Base-by-base conservation (phyloP, 2,329 filamentous ascomycete genomes). In the Colletotrichum sp. region DNA sequence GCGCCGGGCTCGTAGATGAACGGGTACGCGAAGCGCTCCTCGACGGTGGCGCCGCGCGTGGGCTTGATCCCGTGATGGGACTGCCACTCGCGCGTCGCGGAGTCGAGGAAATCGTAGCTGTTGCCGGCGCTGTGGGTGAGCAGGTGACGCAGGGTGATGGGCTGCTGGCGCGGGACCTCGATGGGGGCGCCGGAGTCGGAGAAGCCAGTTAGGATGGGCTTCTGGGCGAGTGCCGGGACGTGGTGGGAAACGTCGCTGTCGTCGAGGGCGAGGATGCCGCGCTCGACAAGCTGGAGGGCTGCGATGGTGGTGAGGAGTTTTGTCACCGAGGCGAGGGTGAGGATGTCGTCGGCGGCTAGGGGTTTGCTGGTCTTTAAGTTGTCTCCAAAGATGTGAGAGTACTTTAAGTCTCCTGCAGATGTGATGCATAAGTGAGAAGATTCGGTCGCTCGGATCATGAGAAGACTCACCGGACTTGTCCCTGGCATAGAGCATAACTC, bases 281-380 rank as follows among this genome's bases (percentile, higher is more conserved):
- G 84, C 43, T 92, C 90, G 3, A 92, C 88, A 61, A 88, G 87
- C 73, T 91, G 88, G n/a, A 92, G 79, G 2, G 86, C 86, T 4
- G 90, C 87, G 67, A 92, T 86, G 3, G 86, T 86, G 3, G 90
- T 86, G 69, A 91, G 76, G 4, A 92, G 81, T 75, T 88, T 88
- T 30, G 82, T 85, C 4, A 81, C 83, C 5, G 84, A 87, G 4
- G 84, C 84, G 0, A 87, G 75, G 63, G 76, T 85, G 9, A 86
- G 66, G 6, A 86, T 79, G 48, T 84, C 82, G 72, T 86, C 85
- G 2, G 84, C 75, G 28, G 81, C 79, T 16, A 86, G 83, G 0
- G 86, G 83, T 0, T 72, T 74, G 57, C 85, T 86, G 15, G 48
- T 28, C 8, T 28, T 67, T 3, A 70, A 9, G n/a, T 76, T 55